Base-by-base conservation (phyloP, 1,284 basidiomycete species). In the Leccinum subspadiceum region DNA sequence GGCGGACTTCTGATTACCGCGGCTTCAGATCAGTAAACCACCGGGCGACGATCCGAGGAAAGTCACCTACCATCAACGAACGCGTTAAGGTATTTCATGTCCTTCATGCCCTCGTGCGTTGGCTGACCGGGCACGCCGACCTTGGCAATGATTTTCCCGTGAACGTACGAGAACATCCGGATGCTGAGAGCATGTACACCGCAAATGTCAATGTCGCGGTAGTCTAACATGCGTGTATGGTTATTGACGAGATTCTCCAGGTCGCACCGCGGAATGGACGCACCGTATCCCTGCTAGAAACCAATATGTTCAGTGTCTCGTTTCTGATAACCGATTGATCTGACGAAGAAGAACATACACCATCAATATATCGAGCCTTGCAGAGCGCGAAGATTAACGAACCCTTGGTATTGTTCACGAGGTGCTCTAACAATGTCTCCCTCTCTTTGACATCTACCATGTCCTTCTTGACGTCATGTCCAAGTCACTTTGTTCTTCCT, bases 61-160 rank as follows among this genome's bases (percentile, higher is more conserved):
- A 13, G 20, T 35, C 15, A 61, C 75, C 6, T 41, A 84, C 84
- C 84, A 61, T 86, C 85, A 53, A 86, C 79, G 17, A 86, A 79
- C 1, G 85, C 84, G 15, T 81, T 73, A 9, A 85, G 65, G 61
- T 81, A 87, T 66, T 81, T 84, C 79, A 86, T 82, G 1, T 79
- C 77, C 26, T 74, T 73, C 59, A 86, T 73, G 58, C 83, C 79
- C 4, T 84, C 82, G 59, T 79, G 80, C 1, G 77, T 79, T 1
- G 85, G 84, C 12, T 75, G 68, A 1, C 72, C 68, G 1, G 69
- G 75, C 0, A 71, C 63, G 0, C 83, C 83, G 2, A 85, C 74
- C 41, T 76, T 76, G n/a, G 67, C 66, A 3, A 83, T 65, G 49
- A 87, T 77, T 68, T 87, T 80, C 73, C 1, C 83, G 79, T 13